These are phyloP conservation scores for Pholiota conissans DNA, from an alignment of 768 basidiomycete genomes.

Conservation along the genomic window DNA sequence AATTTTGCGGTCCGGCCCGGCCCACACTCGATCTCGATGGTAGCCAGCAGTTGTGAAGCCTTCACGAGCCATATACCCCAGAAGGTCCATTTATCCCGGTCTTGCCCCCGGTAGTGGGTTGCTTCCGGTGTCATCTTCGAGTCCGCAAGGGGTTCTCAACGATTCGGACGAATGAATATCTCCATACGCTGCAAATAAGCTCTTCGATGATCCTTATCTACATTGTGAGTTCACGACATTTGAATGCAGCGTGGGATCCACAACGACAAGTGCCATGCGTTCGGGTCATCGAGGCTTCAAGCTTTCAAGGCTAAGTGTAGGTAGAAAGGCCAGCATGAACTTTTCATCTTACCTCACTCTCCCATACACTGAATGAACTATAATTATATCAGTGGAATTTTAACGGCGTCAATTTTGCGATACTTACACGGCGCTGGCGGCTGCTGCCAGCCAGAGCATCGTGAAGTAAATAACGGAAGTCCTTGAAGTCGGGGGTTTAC, in stretches of 20 bases:
- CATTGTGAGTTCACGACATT: background rate
- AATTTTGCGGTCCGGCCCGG: background rate
- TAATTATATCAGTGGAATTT: background rate
- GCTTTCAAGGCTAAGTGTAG: background rate
- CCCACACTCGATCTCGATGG: background rate
- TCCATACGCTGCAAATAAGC: background rate
- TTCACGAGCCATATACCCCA: background rate
- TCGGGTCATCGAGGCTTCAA: background rate
- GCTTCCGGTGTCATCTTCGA: slow-evolving; percentile 3
- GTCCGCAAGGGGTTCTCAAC: background rate
- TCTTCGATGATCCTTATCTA: background rate
- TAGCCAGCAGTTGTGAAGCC: background rate
- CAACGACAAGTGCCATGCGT: background rate
- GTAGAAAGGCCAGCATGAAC: background rate
- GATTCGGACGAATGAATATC: background rate
- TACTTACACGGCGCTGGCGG: too few relatives aligned
- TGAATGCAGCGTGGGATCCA: background rate
- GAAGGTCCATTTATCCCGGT: background rate
- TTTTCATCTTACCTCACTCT: background rate
- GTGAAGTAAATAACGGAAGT: too few relatives aligned
- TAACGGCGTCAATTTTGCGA: background rate
- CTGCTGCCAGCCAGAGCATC: too few relatives aligned
- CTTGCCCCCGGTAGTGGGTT: background rate
- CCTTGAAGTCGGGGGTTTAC: too few relatives aligned
- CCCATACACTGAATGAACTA: background rate